phyloP scores from a whole-genome alignment of 2,329 filamentous ascomycete genomes.

The Trichophyton equinum region DNA sequence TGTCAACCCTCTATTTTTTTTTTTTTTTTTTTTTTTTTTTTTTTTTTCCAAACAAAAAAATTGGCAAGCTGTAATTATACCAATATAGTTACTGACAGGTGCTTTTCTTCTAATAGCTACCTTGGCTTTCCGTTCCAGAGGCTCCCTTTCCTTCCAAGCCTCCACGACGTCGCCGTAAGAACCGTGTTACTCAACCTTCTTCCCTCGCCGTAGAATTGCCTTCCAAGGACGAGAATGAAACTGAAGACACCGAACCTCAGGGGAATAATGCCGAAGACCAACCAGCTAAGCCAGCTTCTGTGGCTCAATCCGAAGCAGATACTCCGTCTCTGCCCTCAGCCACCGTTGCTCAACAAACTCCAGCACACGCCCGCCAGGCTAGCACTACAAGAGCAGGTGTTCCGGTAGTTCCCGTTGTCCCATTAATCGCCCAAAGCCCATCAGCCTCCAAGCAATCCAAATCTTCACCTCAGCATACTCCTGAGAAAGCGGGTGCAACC shows the following conservation, averaged over 20 bases:
- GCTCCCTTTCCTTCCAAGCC: constrained; percentile 42
- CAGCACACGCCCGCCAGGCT: constrained; percentile 23
- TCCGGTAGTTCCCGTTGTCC: constrained; percentile 39
- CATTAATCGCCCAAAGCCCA: constrained; percentile 29
- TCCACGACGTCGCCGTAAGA: constrained; percentile 35
- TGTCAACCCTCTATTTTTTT: not conserved
- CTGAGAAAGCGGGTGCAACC: constrained; percentile 11
- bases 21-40: no score
- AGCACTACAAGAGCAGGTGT: constrained; percentile 35
- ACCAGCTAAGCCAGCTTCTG: constrained; percentile 20
- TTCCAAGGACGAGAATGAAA: constrained; percentile 26
- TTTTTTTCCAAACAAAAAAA: no score
- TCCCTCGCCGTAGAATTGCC: constrained; percentile 39
- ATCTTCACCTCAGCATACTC: not conserved
- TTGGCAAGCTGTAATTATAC: not conserved
- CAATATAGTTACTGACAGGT: constrained; percentile 12
- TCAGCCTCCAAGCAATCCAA: constrained; percentile 19
- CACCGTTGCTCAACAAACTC: constrained; percentile 20
- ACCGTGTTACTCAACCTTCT: constrained; percentile 24
- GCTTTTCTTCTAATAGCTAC: constrained; percentile 31
- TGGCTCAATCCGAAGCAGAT: constrained; percentile 44
- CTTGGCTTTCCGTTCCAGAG: constrained; percentile 48
- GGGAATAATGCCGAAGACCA: constrained; percentile 23
- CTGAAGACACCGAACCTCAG: constrained; percentile 35
- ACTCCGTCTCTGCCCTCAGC: constrained; percentile 36